Conservation (phyloP, 352 stramenopile genomes). For the Plasmopara viticola region DNA sequence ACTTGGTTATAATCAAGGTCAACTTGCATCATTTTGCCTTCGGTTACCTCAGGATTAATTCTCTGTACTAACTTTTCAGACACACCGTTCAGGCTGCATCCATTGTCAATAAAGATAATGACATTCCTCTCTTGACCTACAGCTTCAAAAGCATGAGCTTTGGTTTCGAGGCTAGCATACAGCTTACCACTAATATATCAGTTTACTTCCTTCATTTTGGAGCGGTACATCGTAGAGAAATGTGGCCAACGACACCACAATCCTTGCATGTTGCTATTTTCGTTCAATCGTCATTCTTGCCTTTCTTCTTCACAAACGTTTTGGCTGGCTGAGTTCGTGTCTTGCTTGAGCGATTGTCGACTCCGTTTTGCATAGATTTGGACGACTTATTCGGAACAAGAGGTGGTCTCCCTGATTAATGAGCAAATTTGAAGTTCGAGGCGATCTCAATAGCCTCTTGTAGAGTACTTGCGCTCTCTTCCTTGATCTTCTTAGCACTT, state of each 20-base stretch:
- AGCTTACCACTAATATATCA: background rate
- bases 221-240: background rate
- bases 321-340: background rate
- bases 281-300: background rate
- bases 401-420: background rate
- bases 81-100: background rate
- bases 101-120: background rate
- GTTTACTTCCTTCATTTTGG: background rate
- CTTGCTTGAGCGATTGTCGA: background rate
- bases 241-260: background rate
- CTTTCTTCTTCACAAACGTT: background rate
- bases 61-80: background rate
- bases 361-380: background rate
- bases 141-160: background rate
- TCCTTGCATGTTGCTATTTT: slow-evolving; percentile 1
- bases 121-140: background rate
- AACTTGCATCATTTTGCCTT: slow-evolving; percentile 2
- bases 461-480: too few species aligned
- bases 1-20: slow-evolving; percentile 1
- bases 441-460: too few species aligned
- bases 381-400: background rate
- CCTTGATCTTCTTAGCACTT: background rate
- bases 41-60: background rate
- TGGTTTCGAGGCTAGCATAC: background rate
- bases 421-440: too few species aligned